Base-by-base conservation (phyloP, 441 rosid species). In the Gossypium gossypioides region DNA sequence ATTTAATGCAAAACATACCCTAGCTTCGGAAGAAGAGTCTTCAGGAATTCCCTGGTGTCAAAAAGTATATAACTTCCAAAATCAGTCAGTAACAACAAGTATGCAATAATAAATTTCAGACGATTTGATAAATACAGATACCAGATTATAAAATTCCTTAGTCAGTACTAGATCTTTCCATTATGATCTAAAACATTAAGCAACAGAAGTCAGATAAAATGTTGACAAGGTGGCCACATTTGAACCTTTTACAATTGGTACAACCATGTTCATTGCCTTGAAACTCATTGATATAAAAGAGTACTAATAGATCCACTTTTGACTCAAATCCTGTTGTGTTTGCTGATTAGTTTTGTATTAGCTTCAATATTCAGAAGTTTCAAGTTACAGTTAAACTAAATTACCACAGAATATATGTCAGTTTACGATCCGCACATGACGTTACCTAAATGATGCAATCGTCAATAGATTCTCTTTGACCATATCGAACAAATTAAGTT, bases 401-500 rank as follows among this genome's bases (percentile, higher is more conserved):
- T 27, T 2, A 65, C 1, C 21, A 22, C 48, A 51, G 59, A 27
- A 25, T 27, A 15, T 15, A 16, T 16, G 59, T 27, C 58, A 27
- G 59, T 44, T 51, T 68, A 68, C 22, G 0, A 52, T 18, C 60
- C 32, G 32, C 73, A 21, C 6, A 6, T 60, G 48, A 48, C 7
- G n/a, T 21, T 29, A 71, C 55, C 44, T 71, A 44, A 71, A 59
- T 44, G 40, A 66, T 34, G 27, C 34, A 50, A 58, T n/a, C 0
- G 12, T 12, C 46, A 48, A 46, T 32, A 76, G 19, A 71, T 44
- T 58, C 74, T 54, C 32, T 32, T 63, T 46, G 29, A 60, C 27
- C 29, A 46, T 40, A 71, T 48, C 18, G 25, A 51, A 51, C 13
- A 51, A 68, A 52, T 52, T 32, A 68, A 27, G 59, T 24, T 27